Percentiles rank a stretch among this genome's conserved stretches.
These are phyloP conservation scores for Aspergillus neoniger DNA, from an alignment of 2,329 filamentous ascomycete genomes.

Conservation along the genomic window DNA sequence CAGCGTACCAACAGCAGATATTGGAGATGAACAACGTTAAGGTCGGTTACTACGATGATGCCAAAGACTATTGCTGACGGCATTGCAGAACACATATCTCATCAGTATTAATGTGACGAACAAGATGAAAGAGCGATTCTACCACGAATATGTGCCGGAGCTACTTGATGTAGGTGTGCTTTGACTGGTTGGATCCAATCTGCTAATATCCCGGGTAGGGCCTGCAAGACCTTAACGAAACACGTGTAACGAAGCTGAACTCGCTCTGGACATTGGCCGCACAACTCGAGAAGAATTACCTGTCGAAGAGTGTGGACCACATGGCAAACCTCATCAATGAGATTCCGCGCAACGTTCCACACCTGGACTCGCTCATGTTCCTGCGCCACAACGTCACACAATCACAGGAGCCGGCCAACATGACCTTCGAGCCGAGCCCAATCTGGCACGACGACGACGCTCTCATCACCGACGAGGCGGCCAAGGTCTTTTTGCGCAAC, in stretches of 20 bases:
- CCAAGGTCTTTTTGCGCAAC: conserved; percentile 89
- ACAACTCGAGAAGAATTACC: conserved; percentile 74
- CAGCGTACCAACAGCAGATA: conserved; percentile 87
- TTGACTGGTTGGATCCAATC: not conserved
- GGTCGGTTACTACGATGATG: conserved; percentile 22
- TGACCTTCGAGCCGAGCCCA: conserved; percentile 88
- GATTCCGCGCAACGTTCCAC: conserved; percentile 82
- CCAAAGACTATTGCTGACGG: conserved; percentile 25
- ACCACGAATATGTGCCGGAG: conserved; percentile 94
- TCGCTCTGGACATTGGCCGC: conserved; percentile 80
- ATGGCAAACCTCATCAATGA: conserved; percentile 74
- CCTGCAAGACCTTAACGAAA: conserved; percentile 90
- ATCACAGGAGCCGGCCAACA: conserved; percentile 82
- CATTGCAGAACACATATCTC: conserved; percentile 80
- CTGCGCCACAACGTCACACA: conserved; percentile 82
- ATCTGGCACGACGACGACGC: conserved; percentile 93
- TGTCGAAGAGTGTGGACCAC: conserved; percentile 71
- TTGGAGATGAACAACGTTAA: conserved; percentile 97
- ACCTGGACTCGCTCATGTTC: conserved; percentile 97
- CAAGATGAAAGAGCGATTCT: conserved; percentile 96
- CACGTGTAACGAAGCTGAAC: conserved; percentile 81
- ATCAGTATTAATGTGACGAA: conserved; percentile 97
- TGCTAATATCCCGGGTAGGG: conserved; percentile 43
- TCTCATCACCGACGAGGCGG: conserved; percentile 82
- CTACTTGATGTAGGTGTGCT: conserved; percentile 71